Evolutionary conservation across 1,284 basidiomycete species (phyloP).

Genomic region (Takashimella tepidaria): DNA sequence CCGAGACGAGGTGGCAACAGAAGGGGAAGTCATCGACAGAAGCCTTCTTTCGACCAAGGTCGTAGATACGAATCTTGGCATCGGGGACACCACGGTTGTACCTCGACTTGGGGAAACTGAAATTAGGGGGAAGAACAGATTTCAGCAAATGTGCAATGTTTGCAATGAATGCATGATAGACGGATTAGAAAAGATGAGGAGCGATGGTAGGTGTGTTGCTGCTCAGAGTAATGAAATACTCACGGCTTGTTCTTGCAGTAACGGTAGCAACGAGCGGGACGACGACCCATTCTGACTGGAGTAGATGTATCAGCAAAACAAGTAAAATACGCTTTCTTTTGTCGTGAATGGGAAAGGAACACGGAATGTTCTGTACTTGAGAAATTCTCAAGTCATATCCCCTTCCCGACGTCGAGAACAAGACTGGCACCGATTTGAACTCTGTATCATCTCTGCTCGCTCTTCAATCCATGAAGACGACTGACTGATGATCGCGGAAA

Average conservation of each 20-base stretch:
- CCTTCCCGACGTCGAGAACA: too few species aligned
- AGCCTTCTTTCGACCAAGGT: constrained; percentile 91
- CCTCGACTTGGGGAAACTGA: constrained; percentile 64
- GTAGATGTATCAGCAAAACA: neutral
- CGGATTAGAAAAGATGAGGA: too few species aligned
- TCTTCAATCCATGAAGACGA: too few species aligned
- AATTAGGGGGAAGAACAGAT: neutral
- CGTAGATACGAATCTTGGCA: constrained; percentile 90
- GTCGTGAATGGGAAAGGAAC: too few species aligned
- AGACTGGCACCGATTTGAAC: too few species aligned
- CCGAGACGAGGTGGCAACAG: constrained; percentile 93
- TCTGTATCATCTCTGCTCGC: too few species aligned
- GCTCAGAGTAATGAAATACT: constrained; percentile 52
- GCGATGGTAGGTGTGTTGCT: too few species aligned
- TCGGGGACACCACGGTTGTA: constrained; percentile 99
- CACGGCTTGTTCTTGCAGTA: constrained; percentile 97
- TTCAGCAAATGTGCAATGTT: too few species aligned
- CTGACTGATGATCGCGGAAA: too few species aligned
- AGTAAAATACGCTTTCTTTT: too few species aligned
- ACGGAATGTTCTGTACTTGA: too few species aligned
- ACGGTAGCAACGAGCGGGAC: constrained; percentile 91
- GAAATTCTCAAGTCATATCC: too few species aligned
- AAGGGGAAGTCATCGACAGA: constrained; percentile 96
- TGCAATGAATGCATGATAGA: neutral
- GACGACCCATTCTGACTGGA: constrained; percentile 76